Evolutionary conservation across 805 yeast species (phyloP), one percentile per base, ranked within the genome.

Genomic region (Saturnispora quitensis): DNA sequence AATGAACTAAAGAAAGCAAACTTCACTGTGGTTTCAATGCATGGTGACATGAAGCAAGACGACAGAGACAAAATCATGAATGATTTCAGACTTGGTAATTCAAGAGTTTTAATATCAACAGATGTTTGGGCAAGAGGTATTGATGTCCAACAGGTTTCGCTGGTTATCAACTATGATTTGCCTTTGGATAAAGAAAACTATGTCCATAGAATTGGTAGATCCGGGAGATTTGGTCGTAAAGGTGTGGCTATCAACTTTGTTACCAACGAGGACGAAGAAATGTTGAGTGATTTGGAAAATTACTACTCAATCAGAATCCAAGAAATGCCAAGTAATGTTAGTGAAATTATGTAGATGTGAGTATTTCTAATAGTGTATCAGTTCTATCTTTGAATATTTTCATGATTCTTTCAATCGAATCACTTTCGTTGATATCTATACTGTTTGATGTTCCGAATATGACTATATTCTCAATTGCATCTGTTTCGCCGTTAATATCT

Each of bases 41-140:
- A 93, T 73, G 96, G 97, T 45, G 99, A 93, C 67, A 83, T 93
- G 87, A 82, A 87, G 63, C 99, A 93, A 73, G 84, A 84, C 63
- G 96, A 91, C 68, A 80, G 99, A 73, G 97, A 93, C 71, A 74
- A 80, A 62, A 87, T 93, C 62, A 93, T 93, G 99, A 81, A 82
- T 68, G 97, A 90, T 70, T 93, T 93, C 81, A 79, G 99, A 70
- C 76, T 85, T 54, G 99, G 99, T 54, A 81, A 86, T 59, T 87
- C 97, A 50, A 81, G 99, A 68, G 91, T 93, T 48, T 75, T 93
- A 68, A 93, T 93, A 66, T 85, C 97, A 60, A 93, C 99, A 42
- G 99, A 93, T 72, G 86, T 93, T 63, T 86, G 91, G 84, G 99
- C 99, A 48, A 80, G 99, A 72, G 99, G 99, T 67, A 93, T 91